These are phyloP conservation scores for Calonectria honghensis DNA, from an alignment of 2,329 filamentous ascomycete species.

Conservation along the genomic window DNA sequence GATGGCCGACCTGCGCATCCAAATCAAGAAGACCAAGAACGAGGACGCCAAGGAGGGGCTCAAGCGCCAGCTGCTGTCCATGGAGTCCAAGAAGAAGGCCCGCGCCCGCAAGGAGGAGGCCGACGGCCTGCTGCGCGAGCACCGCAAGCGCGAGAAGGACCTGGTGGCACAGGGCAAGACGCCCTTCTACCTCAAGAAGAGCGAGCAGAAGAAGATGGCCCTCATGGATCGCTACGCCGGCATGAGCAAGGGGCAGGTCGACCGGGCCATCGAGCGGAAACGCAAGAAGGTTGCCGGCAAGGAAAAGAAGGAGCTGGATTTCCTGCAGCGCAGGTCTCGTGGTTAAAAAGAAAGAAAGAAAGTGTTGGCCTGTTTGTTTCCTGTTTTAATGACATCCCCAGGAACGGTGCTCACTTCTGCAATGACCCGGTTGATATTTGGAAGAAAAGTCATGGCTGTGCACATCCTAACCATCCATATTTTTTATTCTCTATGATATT, in stretches of 20 bases:
- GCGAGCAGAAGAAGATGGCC: conserved; percentile 91
- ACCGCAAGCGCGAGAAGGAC: conserved; percentile 89
- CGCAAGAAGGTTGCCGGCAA: conserved; percentile 91
- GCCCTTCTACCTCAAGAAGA: conserved; percentile 94
- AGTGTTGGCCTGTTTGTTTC: background rate
- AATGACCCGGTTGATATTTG: conserved; percentile 6
- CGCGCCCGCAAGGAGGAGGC: conserved; percentile 81
- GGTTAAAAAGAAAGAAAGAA: conserved; percentile 2
- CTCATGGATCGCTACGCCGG: conserved; percentile 86
- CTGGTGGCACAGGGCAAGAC: conserved; percentile 90
- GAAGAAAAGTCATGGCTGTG: conserved; percentile 3
- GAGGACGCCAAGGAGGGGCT: conserved; percentile 79
- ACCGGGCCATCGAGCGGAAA: conserved; percentile 88
- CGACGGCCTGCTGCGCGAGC: conserved; percentile 81
- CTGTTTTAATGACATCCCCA: background rate
- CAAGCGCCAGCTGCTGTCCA: conserved; percentile 83
- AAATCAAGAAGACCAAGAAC: conserved; percentile 80
- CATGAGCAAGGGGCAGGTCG: conserved; percentile 90
- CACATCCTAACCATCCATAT: conserved; percentile 19
- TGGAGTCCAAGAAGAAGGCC: conserved; percentile 86
- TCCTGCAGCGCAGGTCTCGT: conserved; percentile 58
- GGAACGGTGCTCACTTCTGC: background rate
- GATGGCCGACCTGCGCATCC: conserved; percentile 82
- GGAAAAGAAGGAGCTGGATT: conserved; percentile 85
- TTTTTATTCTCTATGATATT: conserved; percentile 39